Percentiles rank a stretch among this genome's conserved stretches.
Evolutionary conservation across 2,329 filamentous ascomycete species (phyloP).

Genomic region (Polychaeton citri): DNA sequence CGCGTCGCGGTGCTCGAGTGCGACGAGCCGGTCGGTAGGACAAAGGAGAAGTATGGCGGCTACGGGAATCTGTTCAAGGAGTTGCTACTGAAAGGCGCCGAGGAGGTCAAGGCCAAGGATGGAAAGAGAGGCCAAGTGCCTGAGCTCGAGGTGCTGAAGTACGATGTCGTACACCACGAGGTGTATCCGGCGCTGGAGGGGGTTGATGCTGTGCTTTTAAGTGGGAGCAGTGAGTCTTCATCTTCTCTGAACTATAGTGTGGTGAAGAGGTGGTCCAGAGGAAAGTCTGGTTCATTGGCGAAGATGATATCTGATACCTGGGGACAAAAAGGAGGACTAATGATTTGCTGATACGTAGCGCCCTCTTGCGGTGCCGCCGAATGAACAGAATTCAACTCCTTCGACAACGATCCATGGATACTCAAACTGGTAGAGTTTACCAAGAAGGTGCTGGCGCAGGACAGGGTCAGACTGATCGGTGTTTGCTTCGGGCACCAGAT

Average conservation of each 20-base stretch:
- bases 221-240: conserved; percentile 38
- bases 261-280: conserved; percentile 11
- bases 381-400: conserved; percentile 51
- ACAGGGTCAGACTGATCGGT: conserved; percentile 57
- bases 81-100: conserved; percentile 38
- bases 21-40: conserved; percentile 59
- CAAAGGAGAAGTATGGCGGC: conserved; percentile 50
- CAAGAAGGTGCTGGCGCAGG: conserved; percentile 44
- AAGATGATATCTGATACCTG: too few species aligned
- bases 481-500: conserved; percentile 87
- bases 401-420: conserved; percentile 65
- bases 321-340: neutral
- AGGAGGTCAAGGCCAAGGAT: conserved; percentile 30
- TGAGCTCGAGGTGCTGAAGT: conserved; percentile 46
- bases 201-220: conserved; percentile 72
- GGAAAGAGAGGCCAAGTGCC: conserved; percentile 31
- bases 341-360: conserved; percentile 1
- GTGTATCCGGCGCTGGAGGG: conserved; percentile 59
- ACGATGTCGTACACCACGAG: conserved; percentile 56
- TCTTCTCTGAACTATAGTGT: neutral
- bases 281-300: conserved; percentile 3
- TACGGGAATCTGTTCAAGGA: conserved; percentile 54
- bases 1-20: conserved; percentile 81
- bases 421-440: conserved; percentile 57
- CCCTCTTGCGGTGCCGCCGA: conserved; percentile 9